Percentiles rank a stretch among this genome's conserved stretches.
These are phyloP conservation scores for Margaritispora aquatica DNA, from an alignment of 495 filamentous ascomycete genomes.

Conservation along the genomic window DNA sequence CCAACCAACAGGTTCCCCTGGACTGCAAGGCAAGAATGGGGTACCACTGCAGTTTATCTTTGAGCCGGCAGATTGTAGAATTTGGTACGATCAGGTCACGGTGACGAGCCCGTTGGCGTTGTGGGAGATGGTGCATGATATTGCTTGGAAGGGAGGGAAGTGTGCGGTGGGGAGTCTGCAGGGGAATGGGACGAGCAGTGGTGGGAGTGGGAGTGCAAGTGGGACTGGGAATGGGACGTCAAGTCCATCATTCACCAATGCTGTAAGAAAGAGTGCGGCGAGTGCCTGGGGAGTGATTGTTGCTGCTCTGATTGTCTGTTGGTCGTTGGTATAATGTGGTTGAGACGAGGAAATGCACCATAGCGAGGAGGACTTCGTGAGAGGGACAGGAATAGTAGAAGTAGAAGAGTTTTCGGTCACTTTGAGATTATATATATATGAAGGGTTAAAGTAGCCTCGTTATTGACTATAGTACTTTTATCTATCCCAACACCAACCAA, in stretches of 20 bases:
- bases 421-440: no score
- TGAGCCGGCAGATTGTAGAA: constrained; percentile 45
- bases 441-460: no score
- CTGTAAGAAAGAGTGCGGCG: neutral
- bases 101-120: constrained; percentile 31
- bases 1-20: no score
- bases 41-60: constrained; percentile 47
- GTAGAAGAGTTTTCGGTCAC: no score
- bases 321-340: no score
- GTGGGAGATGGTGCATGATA: constrained; percentile 34
- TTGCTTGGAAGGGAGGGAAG: constrained; percentile 5
- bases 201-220: neutral
- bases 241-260: neutral
- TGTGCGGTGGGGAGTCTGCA: neutral
- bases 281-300: neutral
- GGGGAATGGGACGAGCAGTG: neutral
- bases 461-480: no score
- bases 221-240: neutral
- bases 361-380: no score
- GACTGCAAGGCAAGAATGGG: constrained; percentile 10
- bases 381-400: no score
- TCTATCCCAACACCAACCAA: neutral
- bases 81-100: constrained; percentile 45
- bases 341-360: no score
- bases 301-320: neutral